Percentiles rank a stretch among this genome's conserved stretches.
Conservation (phyloP, 2,329 filamentous ascomycete species). For the Trichophyton mentagrophytes region DNA sequence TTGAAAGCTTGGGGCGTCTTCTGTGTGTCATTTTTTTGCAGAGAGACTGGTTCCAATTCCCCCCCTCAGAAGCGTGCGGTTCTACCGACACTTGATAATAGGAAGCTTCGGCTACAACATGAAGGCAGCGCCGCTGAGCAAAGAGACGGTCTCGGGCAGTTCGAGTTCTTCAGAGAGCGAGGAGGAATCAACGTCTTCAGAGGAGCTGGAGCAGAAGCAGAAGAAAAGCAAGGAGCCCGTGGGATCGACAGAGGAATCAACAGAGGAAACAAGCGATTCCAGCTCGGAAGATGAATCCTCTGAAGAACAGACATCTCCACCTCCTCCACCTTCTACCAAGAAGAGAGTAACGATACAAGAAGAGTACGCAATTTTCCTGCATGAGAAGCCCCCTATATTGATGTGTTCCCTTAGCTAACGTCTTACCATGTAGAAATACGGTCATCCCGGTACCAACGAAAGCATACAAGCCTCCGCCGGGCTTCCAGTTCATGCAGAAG, state of each 20-base stretch:
- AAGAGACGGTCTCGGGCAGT: constrained; percentile 14
- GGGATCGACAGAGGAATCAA: constrained; percentile 5
- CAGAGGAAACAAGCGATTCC: constrained; percentile 4
- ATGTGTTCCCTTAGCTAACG: not conserved
- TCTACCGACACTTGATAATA: not conserved
- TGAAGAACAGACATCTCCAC: not conserved
- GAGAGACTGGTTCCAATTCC: not conserved
- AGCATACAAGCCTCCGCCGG: constrained; percentile 31
- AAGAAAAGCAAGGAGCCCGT: not conserved
- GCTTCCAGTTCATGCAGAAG: constrained; percentile 29
- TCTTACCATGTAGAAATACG: not conserved
- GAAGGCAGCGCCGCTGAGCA: constrained; percentile 13
- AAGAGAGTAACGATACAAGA: constrained; percentile 10
- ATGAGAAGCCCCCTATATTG: not conserved
- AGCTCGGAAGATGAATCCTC: constrained; percentile 5
- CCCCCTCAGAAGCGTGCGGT: not conserved
- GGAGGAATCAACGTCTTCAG: not conserved
- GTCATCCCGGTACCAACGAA: constrained; percentile 18
- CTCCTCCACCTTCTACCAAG: not conserved
- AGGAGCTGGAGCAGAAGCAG: not conserved
- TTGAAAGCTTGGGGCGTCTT: not conserved
- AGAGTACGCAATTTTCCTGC: constrained; percentile 2
- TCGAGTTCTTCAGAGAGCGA: constrained; percentile 11
- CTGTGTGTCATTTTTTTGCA: not conserved
- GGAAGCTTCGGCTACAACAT: not conserved